phyloP scores from a whole-genome alignment of 2,329 filamentous ascomycete species.

The Sporothrix brasiliensis region DNA sequence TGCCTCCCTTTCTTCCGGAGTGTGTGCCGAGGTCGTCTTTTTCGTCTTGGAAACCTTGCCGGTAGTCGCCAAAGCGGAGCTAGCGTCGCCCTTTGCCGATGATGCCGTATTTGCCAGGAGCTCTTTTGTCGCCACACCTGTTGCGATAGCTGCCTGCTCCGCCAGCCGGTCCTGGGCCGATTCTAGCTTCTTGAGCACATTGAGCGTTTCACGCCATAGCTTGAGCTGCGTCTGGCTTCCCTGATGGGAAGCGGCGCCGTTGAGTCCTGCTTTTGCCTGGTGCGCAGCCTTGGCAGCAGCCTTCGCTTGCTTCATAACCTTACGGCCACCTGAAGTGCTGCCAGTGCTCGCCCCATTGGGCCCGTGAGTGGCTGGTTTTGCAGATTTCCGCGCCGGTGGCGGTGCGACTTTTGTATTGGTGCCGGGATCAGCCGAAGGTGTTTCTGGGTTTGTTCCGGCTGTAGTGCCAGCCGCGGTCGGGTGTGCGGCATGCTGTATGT shows the following conservation, averaged over 20 bases:
- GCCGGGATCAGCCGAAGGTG: not conserved
- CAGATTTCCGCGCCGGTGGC: not conserved
- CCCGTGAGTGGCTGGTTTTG: not conserved
- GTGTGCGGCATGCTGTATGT: not conserved
- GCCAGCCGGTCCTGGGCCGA: constrained; percentile 32
- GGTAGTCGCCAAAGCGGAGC: not conserved
- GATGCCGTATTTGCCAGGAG: not conserved
- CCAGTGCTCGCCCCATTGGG: not conserved
- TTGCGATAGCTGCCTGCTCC: constrained; percentile 23
- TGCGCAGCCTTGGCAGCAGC: constrained; percentile 8
- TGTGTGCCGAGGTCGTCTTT: not conserved
- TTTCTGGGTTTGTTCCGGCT: not conserved
- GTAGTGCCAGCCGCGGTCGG: not conserved
- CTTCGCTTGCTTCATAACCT: not conserved
- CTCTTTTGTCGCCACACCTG: constrained; percentile 3
- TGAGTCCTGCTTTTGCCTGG: constrained; percentile 16
- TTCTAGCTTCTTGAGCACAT: constrained; percentile 39
- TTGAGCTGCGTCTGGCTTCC: constrained; percentile 32
- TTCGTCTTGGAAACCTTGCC: not conserved
- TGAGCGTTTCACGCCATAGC: constrained; percentile 40
- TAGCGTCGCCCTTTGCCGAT: not conserved
- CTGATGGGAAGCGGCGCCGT: constrained; percentile 1
- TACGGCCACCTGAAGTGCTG: not conserved
- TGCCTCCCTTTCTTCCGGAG: constrained; percentile 15
- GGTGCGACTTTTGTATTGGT: not conserved